These are phyloP conservation scores for Wickerhamomyces ciferrii DNA, from an alignment of 805 yeast species.

Conservation along the genomic window DNA sequence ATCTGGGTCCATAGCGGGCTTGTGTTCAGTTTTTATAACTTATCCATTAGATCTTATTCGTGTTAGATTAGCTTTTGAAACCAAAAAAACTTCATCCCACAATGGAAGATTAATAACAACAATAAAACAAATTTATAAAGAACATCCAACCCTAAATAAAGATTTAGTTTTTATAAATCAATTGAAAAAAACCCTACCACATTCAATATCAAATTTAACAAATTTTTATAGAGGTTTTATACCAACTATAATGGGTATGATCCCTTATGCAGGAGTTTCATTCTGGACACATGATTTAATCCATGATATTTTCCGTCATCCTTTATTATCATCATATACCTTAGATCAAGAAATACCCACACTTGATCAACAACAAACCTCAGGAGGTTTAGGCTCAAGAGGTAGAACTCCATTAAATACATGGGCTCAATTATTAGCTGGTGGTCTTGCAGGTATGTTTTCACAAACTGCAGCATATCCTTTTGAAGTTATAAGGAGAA, in stretches of 20 bases:
- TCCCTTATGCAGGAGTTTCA: conserved; percentile 97
- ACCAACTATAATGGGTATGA: conserved; percentile 92
- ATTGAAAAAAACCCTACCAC: conserved; percentile 16
- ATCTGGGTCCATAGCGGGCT: conserved; percentile 90
- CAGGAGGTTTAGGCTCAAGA: too few species aligned
- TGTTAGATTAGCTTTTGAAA: conserved; percentile 88
- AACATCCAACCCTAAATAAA: conserved; percentile 16
- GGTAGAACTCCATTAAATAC: conserved; percentile 66
- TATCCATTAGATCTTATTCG: conserved; percentile 90
- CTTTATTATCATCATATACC: conserved; percentile 46
- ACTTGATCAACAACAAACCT: not conserved
- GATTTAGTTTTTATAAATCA: conserved; percentile 15
- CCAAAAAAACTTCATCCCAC: conserved; percentile 28
- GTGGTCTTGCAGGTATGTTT: conserved; percentile 92
- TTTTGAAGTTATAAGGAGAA: conserved; percentile 87
- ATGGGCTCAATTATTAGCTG: conserved; percentile 92
- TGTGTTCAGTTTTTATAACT: conserved; percentile 79
- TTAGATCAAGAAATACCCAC: conserved; percentile 19
- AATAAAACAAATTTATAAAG: conserved; percentile 18
- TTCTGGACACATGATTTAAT: conserved; percentile 89
- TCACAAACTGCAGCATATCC: conserved; percentile 98
- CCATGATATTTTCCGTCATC: conserved; percentile 80
- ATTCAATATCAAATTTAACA: conserved; percentile 12
- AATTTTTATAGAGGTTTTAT: conserved; percentile 93
- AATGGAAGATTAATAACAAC: conserved; percentile 26